Base-by-base conservation (phyloP, 768 basidiomycete species). In the Pisolithus orientalis region DNA sequence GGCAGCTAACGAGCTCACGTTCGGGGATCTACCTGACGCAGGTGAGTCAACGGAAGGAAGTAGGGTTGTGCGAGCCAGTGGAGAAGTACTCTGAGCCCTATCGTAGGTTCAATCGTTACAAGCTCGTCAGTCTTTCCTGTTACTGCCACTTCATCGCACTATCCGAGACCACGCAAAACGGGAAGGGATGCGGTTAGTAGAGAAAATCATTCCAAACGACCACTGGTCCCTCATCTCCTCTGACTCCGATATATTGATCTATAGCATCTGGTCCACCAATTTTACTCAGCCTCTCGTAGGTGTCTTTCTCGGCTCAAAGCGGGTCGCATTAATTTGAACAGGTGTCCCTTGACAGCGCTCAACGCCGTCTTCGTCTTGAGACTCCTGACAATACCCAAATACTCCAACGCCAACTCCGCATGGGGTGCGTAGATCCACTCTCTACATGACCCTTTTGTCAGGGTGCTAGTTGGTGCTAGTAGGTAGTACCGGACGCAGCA, bases 281-380 rank as follows among this genome's bases (percentile, higher is more conserved):
- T 44, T 69, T 73, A 6, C 90, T 89, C 17, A 97, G 69, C 61
- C 52, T 90, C 83, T 39, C 95, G 74, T 53, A 96, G 65, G 62
- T 94, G 92, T 2, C 69, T 74, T 58, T 90, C 82, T 47, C 72
- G 65, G 21, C 61, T 70, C 31, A 97, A 72, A 0, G 84, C 87
- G 0, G 91, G 91, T 0, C 86, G 83, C 71, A 96, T 79, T 32
- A 99, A 67, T 69, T 96, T 91, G 80, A 96, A 99, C 32, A 99
- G 65, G 63, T 99, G 95, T 0, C 90, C 86, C 62, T 95, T 95
- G 58, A 97, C 79, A 0, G 88, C 90, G 57, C 87, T 85, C 14
- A 77, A 62, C 3, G 77, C 62, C 14, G 94, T 94, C 6, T 75
- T 73, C 11, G 92, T 94, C 65, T 82, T 79, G 14, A 69, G 52